These are phyloP conservation scores for Hortiboletus campestris DNA, from an alignment of 768 basidiomycete genomes.

Conservation along the genomic window DNA sequence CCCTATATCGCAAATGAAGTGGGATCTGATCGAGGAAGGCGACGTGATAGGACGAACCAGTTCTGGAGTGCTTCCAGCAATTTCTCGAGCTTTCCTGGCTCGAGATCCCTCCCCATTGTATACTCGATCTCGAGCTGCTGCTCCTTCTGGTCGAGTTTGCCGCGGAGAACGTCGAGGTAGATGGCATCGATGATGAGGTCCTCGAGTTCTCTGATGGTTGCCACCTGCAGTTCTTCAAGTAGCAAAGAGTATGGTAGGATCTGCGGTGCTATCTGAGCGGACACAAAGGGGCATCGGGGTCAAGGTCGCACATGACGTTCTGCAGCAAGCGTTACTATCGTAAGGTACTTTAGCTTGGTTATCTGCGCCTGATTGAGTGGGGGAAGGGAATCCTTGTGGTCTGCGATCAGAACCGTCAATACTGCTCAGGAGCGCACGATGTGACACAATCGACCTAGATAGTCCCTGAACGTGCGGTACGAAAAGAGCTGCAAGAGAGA, in stretches of 20 bases:
- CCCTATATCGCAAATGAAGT: conserved; percentile 44
- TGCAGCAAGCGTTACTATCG: conserved; percentile 81
- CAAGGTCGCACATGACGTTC: conserved; percentile 62
- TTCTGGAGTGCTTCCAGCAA: conserved; percentile 61
- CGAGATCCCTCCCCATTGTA: conserved; percentile 90
- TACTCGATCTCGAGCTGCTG: conserved; percentile 90
- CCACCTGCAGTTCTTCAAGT: conserved; percentile 67
- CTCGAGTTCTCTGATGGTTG: conserved; percentile 84
- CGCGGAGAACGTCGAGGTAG: conserved; percentile 85
- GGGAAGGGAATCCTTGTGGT: conserved; percentile 64
- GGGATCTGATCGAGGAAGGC: neutral
- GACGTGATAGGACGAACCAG: conserved; percentile 47
- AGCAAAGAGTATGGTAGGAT: conserved; percentile 81
- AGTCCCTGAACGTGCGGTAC: conserved; percentile 84
- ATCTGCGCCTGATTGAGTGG: conserved; percentile 69
- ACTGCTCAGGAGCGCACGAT: neutral
- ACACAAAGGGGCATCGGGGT: neutral
- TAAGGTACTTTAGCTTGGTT: conserved; percentile 89
- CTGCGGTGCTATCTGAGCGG: conserved; percentile 35
- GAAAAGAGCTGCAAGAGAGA: conserved; percentile 83
- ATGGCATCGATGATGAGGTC: conserved; percentile 97
- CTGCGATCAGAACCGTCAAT: conserved; percentile 37
- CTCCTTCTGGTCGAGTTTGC: conserved; percentile 91
- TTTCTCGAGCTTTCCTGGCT: conserved; percentile 62
- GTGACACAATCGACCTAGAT: conserved; percentile 55